phyloP scores from a whole-genome alignment of 2,329 filamentous ascomycete species.

The Trichoderma koningiopsis region DNA sequence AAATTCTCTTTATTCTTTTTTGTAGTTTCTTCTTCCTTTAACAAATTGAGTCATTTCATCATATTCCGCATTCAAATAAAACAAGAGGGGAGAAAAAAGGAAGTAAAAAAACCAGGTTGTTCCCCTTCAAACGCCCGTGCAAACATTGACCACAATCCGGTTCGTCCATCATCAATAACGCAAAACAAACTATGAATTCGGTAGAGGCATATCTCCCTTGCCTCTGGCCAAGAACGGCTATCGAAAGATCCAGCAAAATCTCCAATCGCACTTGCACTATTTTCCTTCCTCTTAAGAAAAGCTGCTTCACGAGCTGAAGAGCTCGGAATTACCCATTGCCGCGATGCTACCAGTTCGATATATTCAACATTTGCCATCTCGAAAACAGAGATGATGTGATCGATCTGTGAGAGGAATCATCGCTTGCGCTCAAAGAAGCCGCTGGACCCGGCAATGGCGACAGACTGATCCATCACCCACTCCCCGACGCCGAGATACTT shows the following conservation, averaged over 20 bases:
- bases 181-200: slow-evolving; percentile 3
- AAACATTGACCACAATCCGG: slow-evolving; percentile 10
- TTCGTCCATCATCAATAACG: slow-evolving; percentile 18
- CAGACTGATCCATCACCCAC: slow-evolving; percentile 97
- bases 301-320: not conserved
- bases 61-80: slow-evolving; percentile 23
- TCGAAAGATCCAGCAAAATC: not conserved
- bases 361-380: not conserved
- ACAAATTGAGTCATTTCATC: slow-evolving; percentile 22
- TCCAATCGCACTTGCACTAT: not conserved
- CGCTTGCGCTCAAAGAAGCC: slow-evolving; percentile 89
- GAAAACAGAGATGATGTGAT: not conserved
- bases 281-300: not conserved
- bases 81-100: not conserved
- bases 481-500: slow-evolving; percentile 94
- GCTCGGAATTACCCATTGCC: not conserved
- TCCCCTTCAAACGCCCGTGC: slow-evolving; percentile 22
- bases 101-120: not conserved
- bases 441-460: slow-evolving; percentile 85
- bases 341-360: not conserved
- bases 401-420: slow-evolving; percentile 45
- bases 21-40: slow-evolving; percentile 4
- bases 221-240: not conserved
- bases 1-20: not conserved
- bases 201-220: not conserved